Base-by-base conservation (phyloP, 179 eudicot species). In the Amaranthus tricolor region DNA sequence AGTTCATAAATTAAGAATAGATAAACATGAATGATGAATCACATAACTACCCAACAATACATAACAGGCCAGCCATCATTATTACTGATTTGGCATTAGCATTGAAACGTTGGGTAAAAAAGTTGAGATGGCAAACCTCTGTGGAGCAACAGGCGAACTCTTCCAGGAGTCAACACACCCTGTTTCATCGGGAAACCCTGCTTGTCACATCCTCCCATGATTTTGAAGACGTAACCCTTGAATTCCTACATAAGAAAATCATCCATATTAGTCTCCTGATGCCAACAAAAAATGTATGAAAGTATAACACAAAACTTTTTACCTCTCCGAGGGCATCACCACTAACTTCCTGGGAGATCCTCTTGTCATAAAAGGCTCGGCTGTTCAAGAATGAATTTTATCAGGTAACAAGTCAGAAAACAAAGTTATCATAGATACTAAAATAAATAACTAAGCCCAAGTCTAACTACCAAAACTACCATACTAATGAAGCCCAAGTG, bases 141-240 rank as follows among this genome's bases (percentile, higher is more conserved):
- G 80, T 82, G 84, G 49, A 91, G 91, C 87, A 91, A 76, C 21
- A 91, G 89, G 16, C 95, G 89, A 47, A 91, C 97, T 79, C 97
- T 86, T 15, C 97, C 97, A 20, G 92, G 88, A 68, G 96, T 90
- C 76, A 92, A 66, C 70, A 92, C 97, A 75, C 97, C 97, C 91
- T 92, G 97, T 78, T 92, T 92, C 97, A 92, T 92, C 59, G 97
- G 96, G 74, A 92, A 92, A 64, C 97, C 97, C 50, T 92, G 97
- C 82, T 91, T 91, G 83, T 91, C 97, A 83, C 97, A 91, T 0
- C 97, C 97, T 62, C 97, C 97, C 94, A 84, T 91, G 52, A 91
- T 91, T 83, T 91, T 91, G 86, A 92, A 92, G 0, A 90, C 93
- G 53, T 90, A 92, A 2, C 97, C 97, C 84, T 90, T 90, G 83